Base-by-base conservation (phyloP, 805 yeast genomes). In the Monosporozyma servazzii region DNA sequence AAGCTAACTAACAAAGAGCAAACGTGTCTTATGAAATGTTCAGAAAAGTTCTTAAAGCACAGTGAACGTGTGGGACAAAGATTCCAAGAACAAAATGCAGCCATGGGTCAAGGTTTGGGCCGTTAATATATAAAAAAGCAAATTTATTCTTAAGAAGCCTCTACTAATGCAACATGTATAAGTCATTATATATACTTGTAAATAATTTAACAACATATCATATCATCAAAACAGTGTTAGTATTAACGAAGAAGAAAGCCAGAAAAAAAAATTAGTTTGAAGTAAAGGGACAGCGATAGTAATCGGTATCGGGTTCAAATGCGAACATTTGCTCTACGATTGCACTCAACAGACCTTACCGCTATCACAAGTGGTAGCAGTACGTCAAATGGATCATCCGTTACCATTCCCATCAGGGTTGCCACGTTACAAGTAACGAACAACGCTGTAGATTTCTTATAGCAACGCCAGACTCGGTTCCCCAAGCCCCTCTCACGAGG, bases 51-150 rank as follows among this genome's bases (percentile, higher is more conserved):
- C 81, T 79, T 93, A 75, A 93, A 93, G 71, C 98, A 91, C 77
- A 82, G 91, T 71, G 99, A 93, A 75, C 84, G 99, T 70, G 96
- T 93, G 52, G 99, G 99, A 45, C 91, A 86, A 73, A 84, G 98
- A 74, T 93, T 93, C 91, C 98, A 91, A 74, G 99, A 91, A 69
- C 97, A 91, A 73, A 93, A 93, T 53, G 86, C 86, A 53, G 72
- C 82, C 58, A 73, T 86, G 75, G 83, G 85, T 77, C 87, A 86
- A 69, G 83, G 80, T 71, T 73, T 83, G 76, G 73, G 75, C 25
- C 67, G 67, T 51, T 64, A 56, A 51, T 25, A 25, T 25, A 25
- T 25, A 25, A 5, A 25, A 5, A 25, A 5, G 27, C 27, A 25
- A 5, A 25, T 25, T 25, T 25, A 25, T 25, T 25, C 27, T 25